Percentiles rank a stretch among this genome's conserved stretches.
Evolutionary conservation across 179 eudicot species (phyloP).

Genomic region (Spinacia oleracea): DNA sequence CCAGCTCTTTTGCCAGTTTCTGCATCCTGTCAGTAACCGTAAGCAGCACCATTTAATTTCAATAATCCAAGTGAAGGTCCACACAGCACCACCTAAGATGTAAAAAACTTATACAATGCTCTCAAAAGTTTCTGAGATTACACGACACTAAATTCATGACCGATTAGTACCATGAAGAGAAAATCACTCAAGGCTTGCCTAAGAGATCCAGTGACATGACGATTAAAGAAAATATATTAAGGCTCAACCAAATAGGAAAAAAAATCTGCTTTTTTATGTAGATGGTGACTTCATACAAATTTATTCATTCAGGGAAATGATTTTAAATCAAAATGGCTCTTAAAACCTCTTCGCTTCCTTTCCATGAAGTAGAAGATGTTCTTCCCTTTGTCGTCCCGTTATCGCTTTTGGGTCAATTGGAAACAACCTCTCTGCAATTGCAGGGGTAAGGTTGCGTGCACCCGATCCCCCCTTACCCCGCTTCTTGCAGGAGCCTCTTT

Average conservation of each 20-base stretch:
- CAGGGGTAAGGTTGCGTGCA: no score
- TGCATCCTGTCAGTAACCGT: conserved; percentile 69
- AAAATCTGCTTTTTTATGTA: neutral
- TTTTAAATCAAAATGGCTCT: no score
- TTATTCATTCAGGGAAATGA: neutral
- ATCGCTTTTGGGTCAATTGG: no score
- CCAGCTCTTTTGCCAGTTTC: conserved; percentile 83
- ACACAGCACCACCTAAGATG: neutral
- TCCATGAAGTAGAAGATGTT: no score
- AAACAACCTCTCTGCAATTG: no score
- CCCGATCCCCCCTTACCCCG: no score
- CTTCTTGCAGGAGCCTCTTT: no score
- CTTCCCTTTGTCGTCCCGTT: no score
- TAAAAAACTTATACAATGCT: neutral
- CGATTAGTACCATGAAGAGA: neutral
- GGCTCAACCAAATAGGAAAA: neutral
- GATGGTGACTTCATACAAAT: neutral
- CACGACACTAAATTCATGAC: neutral
- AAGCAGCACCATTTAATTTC: conserved; percentile 3
- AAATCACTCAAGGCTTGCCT: neutral
- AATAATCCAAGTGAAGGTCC: neutral
- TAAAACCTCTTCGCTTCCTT: no score
- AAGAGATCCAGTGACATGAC: neutral
- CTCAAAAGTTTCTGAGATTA: neutral
- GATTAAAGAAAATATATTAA: neutral